Evolutionary conservation across 1,284 basidiomycete genomes (phyloP), one percentile per base, ranked within the genome.

Genomic region (Chondrostereum purpureum): DNA sequence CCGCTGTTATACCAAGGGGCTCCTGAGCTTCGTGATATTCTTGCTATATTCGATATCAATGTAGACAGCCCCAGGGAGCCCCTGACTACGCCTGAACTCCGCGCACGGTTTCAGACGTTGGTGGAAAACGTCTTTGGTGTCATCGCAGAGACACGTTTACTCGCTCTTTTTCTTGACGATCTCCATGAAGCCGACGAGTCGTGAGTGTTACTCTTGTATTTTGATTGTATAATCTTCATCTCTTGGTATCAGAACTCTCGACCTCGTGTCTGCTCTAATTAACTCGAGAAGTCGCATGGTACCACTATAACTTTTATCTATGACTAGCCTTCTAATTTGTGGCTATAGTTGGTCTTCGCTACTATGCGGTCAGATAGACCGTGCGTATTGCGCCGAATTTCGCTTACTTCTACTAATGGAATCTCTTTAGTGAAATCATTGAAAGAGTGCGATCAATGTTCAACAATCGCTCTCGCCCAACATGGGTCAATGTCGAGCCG

Each of bases 101-200:
- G 81, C 12, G 78, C 79, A 12, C 65, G 83, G 21, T 86, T 86
- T 53, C 79, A 84, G 54, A 75, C 73, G 12, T 61, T 85, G 27
- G 77, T 84, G 2, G 79, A 82, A 58, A 78, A 74, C 53, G 80
- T 84, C 24, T 83, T 85, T 50, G 63, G 72, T 3, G 77, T 83
- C 13, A 72, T 85, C 31, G 75, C 82, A 1, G 80, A 84, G 54
- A 83, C 78, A 2, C 68, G 80, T 22, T 59, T 82, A 23, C 78
- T 84, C 52, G 80, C 80, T 0, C 59, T 86, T 38, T 83, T 84
- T 53, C 64, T 85, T 40, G 83, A 86, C 56, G 82, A 85, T 58
- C 58, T 85, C 11, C 83, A 86, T 51, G 81, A 83, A 55, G 82
- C 83, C 5, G 78, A 83, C 54, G 75, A 79, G 49, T 80, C 80